Percentiles rank a stretch among this genome's conserved stretches.
Conservation (phyloP, 2,329 filamentous ascomycete genomes). For the Epichloe sibirici region DNA sequence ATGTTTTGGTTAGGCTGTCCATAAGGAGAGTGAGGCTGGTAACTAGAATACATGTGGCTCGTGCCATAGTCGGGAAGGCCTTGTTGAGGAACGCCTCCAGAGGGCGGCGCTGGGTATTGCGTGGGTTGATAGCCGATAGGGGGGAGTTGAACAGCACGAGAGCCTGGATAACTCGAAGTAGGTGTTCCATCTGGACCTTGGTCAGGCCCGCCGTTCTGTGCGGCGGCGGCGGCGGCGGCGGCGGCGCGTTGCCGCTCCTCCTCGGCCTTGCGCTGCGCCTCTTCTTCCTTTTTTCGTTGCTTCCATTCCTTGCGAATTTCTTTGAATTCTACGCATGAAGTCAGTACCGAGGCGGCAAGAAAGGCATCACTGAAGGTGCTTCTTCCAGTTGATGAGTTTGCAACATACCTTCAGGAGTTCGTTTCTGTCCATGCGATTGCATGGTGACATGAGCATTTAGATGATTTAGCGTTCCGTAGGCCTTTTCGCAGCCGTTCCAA, state of each 20-base stretch:
- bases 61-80: constrained; percentile 41
- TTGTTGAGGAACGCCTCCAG: constrained; percentile 38
- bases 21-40: constrained; percentile 47
- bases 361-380: not conserved
- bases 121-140: constrained; percentile 61
- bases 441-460: constrained; percentile 97
- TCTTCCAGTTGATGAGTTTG: not conserved
- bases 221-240: constrained; percentile 13
- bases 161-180: constrained; percentile 43
- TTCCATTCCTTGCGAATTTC: constrained; percentile 99
- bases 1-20: constrained; percentile 44
- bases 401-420: constrained; percentile 85
- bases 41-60: constrained; percentile 44
- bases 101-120: constrained; percentile 54
- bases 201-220: constrained; percentile 35
- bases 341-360: not conserved
- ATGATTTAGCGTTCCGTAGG: constrained; percentile 94
- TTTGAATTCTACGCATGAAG: constrained; percentile 68
- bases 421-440: constrained; percentile 91
- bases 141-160: constrained; percentile 53
- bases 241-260: constrained; percentile 62
- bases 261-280: constrained; percentile 75
- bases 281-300: constrained; percentile 99
- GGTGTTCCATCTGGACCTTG: constrained; percentile 29
- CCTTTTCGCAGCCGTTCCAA: constrained; percentile 97